Base-by-base conservation (phyloP, 2,329 filamentous ascomycete genomes). In the Penicillium aurantiogriseum region DNA sequence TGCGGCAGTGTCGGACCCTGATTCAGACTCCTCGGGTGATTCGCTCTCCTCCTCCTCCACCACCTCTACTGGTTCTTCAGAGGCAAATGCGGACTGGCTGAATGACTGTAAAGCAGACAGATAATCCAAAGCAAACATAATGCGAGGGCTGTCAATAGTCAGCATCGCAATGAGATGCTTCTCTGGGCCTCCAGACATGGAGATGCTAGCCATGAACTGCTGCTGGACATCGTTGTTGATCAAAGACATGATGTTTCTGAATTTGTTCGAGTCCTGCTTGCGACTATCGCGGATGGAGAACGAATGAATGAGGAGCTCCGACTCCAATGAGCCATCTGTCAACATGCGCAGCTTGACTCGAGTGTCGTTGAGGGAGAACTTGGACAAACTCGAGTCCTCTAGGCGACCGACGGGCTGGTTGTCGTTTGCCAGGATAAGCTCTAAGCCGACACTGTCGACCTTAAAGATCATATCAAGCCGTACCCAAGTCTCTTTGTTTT, bases 161-260 rank as follows among this genome's bases (percentile, higher is more conserved):
- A 97, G 85, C 75, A 99, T 89, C 2, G 91, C 91, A 68, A 97
- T 95, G 55, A 97, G 76, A 71, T 87, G 90, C 58, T 87, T 86
- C 40, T 96, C 89, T 35, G 86, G 80, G 4, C 92, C 92, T 17
- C 92, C 90, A 0, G 92, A 92, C 75, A 99, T 95, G 0, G 92
- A 95, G 4, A 99, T 80, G 71, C 90, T 97, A 19, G 94, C 94
- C 94, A 99, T 99, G 69, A 99, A 92, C 67, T 99, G 95, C 73
- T 97, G 92, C 45, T 86, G 85, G 54, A 94, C 92, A 55, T 92
- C 89, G 66, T 92, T 93, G 74, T 97, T 97, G 69, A 92, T 92
- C 54, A 96, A 88, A 2, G 92, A 92, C 94, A 99, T 97, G 77
- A 99, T 97, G 73, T 93, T 95, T 50, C 92, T 87, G 81, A 95